Percentiles rank a stretch among this genome's conserved stretches.
Conservation (phyloP, 768 basidiomycete species). For the Kwoniella heveanensis region DNA sequence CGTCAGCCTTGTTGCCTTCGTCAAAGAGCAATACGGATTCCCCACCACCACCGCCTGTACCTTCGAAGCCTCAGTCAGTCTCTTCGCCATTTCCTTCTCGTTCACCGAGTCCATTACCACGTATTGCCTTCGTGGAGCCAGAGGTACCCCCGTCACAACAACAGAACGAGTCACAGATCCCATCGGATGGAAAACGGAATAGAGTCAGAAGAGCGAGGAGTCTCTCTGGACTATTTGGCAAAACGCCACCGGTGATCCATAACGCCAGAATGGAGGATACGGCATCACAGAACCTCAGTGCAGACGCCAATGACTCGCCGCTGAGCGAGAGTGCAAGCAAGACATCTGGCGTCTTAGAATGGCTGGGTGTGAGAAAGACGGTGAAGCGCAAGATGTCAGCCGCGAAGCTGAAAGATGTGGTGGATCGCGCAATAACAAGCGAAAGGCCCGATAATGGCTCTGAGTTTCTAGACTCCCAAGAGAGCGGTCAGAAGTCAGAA, state of each 20-base stretch:
- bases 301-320: neutral
- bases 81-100: conserved; percentile 47
- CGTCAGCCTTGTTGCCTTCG: conserved; percentile 20
- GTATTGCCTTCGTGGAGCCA: conserved; percentile 42
- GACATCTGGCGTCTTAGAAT: conserved; percentile 39
- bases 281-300: neutral
- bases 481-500: neutral
- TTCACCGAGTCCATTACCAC: conserved; percentile 37
- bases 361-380: conserved; percentile 44
- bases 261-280: conserved; percentile 1
- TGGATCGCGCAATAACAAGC: neutral
- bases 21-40: conserved; percentile 7
- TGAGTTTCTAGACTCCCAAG: neutral
- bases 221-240: conserved; percentile 43
- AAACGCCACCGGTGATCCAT: conserved; percentile 12
- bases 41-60: conserved; percentile 29
- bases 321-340: conserved; percentile 17
- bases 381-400: conserved; percentile 36
- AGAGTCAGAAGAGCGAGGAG: conserved; percentile 38
- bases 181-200: conserved; percentile 20
- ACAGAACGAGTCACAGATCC: neutral
- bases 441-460: neutral
- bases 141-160: conserved; percentile 10
- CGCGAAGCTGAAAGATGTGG: conserved; percentile 13
- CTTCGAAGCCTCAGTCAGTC: conserved; percentile 39